Evolutionary conservation across 306 rosid genomes (phyloP), one percentile per base, ranked within the genome.

Genomic region (Cyamopsis tetragonoloba): DNA sequence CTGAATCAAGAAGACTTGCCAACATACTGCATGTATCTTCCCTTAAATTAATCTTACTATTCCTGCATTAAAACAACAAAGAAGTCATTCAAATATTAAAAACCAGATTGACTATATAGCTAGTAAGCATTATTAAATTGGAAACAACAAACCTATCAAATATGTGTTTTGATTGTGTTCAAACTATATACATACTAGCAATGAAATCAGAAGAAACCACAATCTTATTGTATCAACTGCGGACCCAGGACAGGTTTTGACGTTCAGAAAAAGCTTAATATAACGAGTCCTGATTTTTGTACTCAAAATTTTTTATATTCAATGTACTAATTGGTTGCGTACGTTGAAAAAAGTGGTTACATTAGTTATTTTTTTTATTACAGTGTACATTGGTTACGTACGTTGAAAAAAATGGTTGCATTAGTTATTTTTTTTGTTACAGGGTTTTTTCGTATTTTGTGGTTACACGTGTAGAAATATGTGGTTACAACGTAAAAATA

Each of bases 1-100:
- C 80, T n/a, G 95, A 77, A 58, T 80, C 74, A 5, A 92, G 84
- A 50, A 87, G 83, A 62, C 78, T 71, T 41, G 83, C 84, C 72
- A 85, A 70, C 57, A 83, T 27, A 60, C 47, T 72, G 56, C 77
- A 83, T 43, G 81, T 71, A 19, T 87, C 90, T 73, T 92, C 88
- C 19, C 54, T 60, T 48, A 87, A 77, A 76, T 14, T 53, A 7
- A 72, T 59, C 56, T 68, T 41, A 54, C 70, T 77, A 28, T 73
- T 65, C 69, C 98, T 92, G 84, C 78, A 84, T 37, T 42, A 58
- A 68, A 60, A 68, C 34, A 73, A 62, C 41, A 70, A 54, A 61
- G 58, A 53, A 60, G 37, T 27, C 43, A 68, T 34, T 37, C 39
- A 39, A 43, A 55, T 54, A 68, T 51, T 42, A 75, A 30, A 42